phyloP scores from a whole-genome alignment of 305 asterid species.

The Fraxinus velutina region DNA sequence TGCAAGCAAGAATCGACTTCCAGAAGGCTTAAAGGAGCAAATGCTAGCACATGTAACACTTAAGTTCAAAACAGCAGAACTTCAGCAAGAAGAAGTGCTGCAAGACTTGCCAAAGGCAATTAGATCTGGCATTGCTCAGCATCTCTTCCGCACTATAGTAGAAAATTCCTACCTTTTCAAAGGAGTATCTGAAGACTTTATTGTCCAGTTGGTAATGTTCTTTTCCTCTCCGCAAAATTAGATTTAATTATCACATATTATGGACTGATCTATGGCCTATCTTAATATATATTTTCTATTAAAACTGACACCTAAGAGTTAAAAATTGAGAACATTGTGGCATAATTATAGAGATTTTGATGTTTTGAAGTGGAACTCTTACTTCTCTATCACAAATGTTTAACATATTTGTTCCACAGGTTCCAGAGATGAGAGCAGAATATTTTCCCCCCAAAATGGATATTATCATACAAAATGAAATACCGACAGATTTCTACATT shows the following conservation, averaged over 20 bases:
- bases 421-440: constrained; percentile 91
- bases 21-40: constrained; percentile 75
- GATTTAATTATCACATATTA: background rate
- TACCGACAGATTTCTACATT: constrained; percentile 88
- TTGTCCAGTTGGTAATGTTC: constrained; percentile 67
- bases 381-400: background rate
- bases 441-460: constrained; percentile 93
- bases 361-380: background rate
- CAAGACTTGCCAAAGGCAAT: constrained; percentile 82
- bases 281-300: background rate
- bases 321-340: background rate
- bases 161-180: constrained; percentile 75
- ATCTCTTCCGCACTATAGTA: constrained; percentile 65
- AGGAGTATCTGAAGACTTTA: constrained; percentile 73
- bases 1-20: constrained; percentile 83
- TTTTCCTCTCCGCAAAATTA: constrained; percentile 13
- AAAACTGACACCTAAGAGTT: background rate
- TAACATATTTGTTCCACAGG: constrained; percentile 38
- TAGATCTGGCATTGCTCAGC: constrained; percentile 77
- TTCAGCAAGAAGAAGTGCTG: constrained; percentile 85
- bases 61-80: constrained; percentile 82
- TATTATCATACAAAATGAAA: constrained; percentile 78
- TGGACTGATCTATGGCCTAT: background rate
- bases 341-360: background rate
- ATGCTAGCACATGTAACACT: constrained; percentile 81